These are phyloP conservation scores for Cladophialophora immunda DNA, from an alignment of 2,329 filamentous ascomycete species.

Conservation along the genomic window DNA sequence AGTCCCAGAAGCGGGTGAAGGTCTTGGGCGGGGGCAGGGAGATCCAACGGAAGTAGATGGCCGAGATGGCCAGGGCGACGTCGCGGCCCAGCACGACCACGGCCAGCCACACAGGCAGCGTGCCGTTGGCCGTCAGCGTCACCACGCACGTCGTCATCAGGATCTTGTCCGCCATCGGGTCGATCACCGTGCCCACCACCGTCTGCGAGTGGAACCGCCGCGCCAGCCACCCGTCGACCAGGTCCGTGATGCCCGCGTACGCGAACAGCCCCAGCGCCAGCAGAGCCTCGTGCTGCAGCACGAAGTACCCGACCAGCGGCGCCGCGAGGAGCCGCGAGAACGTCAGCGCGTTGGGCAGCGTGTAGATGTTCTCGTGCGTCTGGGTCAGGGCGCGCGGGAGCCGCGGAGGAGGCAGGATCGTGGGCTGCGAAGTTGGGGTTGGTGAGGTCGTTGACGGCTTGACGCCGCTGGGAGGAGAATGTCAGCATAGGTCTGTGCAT, in stretches of 20 bases:
- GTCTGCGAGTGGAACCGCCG: conserved; percentile 87
- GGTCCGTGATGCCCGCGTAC: conserved; percentile 89
- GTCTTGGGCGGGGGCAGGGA: conserved; percentile 94
- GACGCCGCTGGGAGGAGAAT: not conserved
- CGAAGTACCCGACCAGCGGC: conserved; percentile 85
- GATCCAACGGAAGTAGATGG: conserved; percentile 96
- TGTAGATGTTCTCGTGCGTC: conserved; percentile 90
- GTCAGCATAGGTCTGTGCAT: not conserved
- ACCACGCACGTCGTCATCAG: conserved; percentile 94
- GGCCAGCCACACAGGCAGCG: conserved; percentile 89
- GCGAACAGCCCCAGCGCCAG: conserved; percentile 86
- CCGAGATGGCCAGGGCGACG: conserved; percentile 80
- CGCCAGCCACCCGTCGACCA: conserved; percentile 94
- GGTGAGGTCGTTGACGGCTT: conserved; percentile 5
- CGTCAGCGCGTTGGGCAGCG: conserved; percentile 91
- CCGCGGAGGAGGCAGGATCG: conserved; percentile 39
- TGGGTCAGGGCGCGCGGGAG: conserved; percentile 48
- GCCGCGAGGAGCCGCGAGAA: conserved; percentile 84
- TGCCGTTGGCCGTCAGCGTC: conserved; percentile 82
- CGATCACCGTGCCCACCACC: conserved; percentile 92
- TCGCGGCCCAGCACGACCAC: conserved; percentile 91
- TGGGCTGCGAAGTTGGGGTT: conserved; percentile 2
- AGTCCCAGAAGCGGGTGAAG: conserved; percentile 94
- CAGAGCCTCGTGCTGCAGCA: conserved; percentile 81
- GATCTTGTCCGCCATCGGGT: conserved; percentile 95